phyloP scores from a whole-genome alignment of 2,329 filamentous ascomycete species.

The Botrytis paeoniae region DNA sequence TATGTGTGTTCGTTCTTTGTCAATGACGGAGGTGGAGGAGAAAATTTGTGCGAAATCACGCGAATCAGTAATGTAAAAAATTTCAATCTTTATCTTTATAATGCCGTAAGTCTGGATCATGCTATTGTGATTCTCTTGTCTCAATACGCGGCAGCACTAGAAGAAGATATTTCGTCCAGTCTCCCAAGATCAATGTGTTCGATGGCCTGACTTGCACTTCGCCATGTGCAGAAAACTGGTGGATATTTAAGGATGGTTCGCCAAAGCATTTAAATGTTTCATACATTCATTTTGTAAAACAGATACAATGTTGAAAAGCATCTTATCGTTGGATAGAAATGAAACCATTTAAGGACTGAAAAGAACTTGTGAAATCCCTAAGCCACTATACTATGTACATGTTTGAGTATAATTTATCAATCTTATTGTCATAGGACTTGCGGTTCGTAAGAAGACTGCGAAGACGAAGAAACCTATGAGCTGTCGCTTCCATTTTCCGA shows the following conservation, averaged over 20 bases:
- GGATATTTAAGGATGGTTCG: neutral
- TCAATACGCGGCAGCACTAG: neutral
- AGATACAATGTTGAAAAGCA: neutral
- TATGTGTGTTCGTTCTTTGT: neutral
- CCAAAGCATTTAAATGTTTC: neutral
- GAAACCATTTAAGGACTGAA: neutral
- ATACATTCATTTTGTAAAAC: neutral
- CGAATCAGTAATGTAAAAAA: neutral
- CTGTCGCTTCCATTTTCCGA: too few relatives aligned
- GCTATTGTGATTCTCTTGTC: neutral
- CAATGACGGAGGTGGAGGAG: too few relatives aligned
- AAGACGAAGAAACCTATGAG: neutral
- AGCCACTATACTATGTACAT: rapidly evolving
- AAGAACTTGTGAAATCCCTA: neutral
- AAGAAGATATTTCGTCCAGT: neutral
- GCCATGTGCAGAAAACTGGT: neutral
- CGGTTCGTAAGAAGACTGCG: neutral
- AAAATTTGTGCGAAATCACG: neutral
- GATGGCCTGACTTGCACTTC: neutral
- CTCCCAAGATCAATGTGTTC: neutral
- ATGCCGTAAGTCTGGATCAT: neutral
- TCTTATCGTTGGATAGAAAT: neutral
- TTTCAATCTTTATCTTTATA: neutral
- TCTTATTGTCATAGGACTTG: rapidly evolving
- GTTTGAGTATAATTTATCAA: neutral